Evolutionary conservation across 306 rosid species (phyloP).

Genomic region (Prunus davidiana): DNA sequence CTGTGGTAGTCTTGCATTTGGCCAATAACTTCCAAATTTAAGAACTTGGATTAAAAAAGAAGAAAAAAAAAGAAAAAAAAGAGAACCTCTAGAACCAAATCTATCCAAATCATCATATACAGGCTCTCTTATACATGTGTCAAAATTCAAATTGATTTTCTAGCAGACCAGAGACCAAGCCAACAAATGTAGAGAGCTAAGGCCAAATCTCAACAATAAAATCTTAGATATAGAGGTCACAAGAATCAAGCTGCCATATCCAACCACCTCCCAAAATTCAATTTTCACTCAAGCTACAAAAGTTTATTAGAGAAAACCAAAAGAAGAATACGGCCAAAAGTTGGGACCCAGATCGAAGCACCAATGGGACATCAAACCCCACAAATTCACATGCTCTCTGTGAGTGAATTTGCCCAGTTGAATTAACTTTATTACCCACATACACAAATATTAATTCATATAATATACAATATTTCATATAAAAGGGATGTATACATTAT

Average conservation of each 20-base stretch:
- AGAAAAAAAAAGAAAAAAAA: background rate
- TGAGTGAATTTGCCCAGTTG: constrained; percentile 28
- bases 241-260: constrained; percentile 10
- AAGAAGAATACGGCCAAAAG: constrained; percentile 24
- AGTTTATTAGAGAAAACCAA: constrained; percentile 1
- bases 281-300: constrained; percentile 7
- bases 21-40: no score
- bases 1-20: no score
- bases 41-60: no score
- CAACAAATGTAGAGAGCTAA: background rate
- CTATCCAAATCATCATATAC: background rate
- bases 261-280: constrained; percentile 20
- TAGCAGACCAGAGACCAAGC: background rate
- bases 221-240: constrained; percentile 6
- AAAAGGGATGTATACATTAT: background rate
- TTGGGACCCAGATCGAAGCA: constrained; percentile 29
- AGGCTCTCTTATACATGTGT: background rate
- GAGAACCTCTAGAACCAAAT: background rate
- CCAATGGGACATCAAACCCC: constrained; percentile 39
- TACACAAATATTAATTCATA: constrained; percentile 3
- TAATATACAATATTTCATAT: background rate
- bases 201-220: background rate
- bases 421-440: constrained; percentile 28
- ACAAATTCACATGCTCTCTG: constrained; percentile 62
- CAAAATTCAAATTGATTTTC: background rate